Base-by-base conservation (phyloP, 2,329 filamentous ascomycete genomes). In the Sporothrix curviconia region DNA sequence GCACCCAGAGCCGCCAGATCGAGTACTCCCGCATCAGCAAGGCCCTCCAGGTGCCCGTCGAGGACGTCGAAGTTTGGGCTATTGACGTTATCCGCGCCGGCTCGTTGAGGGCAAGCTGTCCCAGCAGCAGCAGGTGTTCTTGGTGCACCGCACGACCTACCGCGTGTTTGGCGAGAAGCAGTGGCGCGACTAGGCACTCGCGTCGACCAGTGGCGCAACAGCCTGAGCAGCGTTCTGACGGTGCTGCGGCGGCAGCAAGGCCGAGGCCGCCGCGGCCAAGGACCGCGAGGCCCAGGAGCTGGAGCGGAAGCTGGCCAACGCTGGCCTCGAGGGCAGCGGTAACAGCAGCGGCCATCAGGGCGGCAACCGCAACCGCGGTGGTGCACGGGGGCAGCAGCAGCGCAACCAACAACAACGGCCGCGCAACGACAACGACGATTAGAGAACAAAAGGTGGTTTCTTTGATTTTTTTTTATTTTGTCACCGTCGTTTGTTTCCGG, bases 101-200 rank as follows among this genome's bases (percentile, higher is more conserved):
- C 84, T 99, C 37, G 90, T 99, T 54, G 94, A 99, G 78, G 94
- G 94, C 70, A 95, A 95, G 76, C 84, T 99, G 65, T 94, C 89
- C 59, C 94, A 99, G 77, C 82, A 92, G 71, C 91, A 90, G 71
- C 84, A 90, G 71, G 89, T 92, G 62, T 97, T 99, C 81, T 81
- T 96, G 55, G 90, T 99, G 61, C 94, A 99, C 80, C 86, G 94
- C 71, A 90, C 90, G 67, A 96, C 91, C 60, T 96, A 97, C 81
- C 87, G 94, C 61, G 92, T 96, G 56, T 99, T 99, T 69, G 90
- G 90, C 66, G 90, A 96, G 78, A 95, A 95, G 81, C 94, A 99
- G 78, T 99, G 95, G 91, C 85, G 89, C 66, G 92, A 99, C 87
- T 99, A 55, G 89, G 90, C 60, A 90, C 88, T 62, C 83, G 92